A percentile compares a stretch with the other conserved stretches of the same genome.
These are phyloP conservation scores for Akanthomyces muscarius DNA, from an alignment of 2,329 filamentous ascomycete genomes.

Conservation along the genomic window DNA sequence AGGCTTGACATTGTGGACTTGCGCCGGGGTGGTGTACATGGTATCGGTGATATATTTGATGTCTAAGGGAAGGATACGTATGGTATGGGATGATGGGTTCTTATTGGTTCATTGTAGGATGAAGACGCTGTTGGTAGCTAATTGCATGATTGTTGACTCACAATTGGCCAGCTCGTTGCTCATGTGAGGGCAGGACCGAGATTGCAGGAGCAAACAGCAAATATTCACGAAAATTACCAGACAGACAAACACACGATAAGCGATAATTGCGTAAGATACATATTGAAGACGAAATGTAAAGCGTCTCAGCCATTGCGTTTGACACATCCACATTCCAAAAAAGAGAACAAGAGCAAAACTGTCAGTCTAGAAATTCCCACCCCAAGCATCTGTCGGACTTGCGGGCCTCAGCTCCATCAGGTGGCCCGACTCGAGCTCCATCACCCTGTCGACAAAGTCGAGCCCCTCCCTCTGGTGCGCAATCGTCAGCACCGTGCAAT, in stretches of 20 bases:
- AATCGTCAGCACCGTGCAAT: no score
- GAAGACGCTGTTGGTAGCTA: not conserved
- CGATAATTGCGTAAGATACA: no score
- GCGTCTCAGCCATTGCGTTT: no score
- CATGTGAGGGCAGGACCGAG: no score
- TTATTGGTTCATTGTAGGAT: not conserved
- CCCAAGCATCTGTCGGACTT: not conserved
- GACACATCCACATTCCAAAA: not conserved
- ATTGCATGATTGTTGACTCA: not conserved
- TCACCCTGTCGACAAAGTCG: no score
- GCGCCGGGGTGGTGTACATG: slow-evolving; percentile 53
- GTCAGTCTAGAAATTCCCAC: not conserved
- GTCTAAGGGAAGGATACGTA: slow-evolving; percentile 35
- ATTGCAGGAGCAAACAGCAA: no score
- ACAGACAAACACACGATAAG: no score
- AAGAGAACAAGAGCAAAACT: not conserved
- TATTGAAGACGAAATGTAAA: no score
- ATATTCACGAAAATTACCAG: not conserved
- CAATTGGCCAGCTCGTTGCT: no score
- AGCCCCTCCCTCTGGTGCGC: no score
- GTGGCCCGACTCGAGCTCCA: slow-evolving; percentile 2
- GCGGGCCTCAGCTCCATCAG: not conserved
- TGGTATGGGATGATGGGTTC: no score
- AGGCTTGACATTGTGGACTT: slow-evolving; percentile 61
- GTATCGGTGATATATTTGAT: slow-evolving; percentile 62